A percentile compares a stretch with the other conserved stretches of the same genome.
These are phyloP conservation scores for Penicillium pulvis DNA, from an alignment of 495 filamentous ascomycete species.

Conservation along the genomic window DNA sequence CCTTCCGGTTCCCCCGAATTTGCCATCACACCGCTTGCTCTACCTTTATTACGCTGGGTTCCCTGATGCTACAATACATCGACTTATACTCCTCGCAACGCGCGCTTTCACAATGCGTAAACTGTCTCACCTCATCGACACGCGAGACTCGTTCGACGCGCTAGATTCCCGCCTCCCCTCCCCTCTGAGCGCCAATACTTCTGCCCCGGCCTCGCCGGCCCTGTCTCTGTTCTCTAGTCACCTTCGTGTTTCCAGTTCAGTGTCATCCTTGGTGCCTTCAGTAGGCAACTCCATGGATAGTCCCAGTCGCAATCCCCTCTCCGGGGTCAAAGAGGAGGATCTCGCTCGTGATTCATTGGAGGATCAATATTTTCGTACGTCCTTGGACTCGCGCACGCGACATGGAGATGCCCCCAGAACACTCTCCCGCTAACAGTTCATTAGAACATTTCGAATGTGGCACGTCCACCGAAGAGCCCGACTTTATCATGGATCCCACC, in stretches of 20 bases:
- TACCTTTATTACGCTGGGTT: slow-evolving; percentile 1
- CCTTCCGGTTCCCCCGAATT: slow-evolving; percentile 9
- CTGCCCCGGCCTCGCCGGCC: slow-evolving; percentile 47
- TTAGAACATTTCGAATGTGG: slow-evolving; percentile 44
- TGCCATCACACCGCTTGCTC: slow-evolving; percentile 25
- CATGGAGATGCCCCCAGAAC: not conserved
- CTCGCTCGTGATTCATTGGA: slow-evolving; percentile 44
- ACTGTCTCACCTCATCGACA: slow-evolving; percentile 23
- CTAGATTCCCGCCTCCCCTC: slow-evolving; percentile 25
- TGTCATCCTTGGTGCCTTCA: slow-evolving; percentile 60
- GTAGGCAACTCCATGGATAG: slow-evolving; percentile 55
- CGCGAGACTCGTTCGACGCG: slow-evolving; percentile 29
- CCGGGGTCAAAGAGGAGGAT: slow-evolving; percentile 59
- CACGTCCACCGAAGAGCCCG: slow-evolving; percentile 36
- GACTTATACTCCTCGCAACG: slow-evolving; percentile 18
- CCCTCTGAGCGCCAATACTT: slow-evolving; percentile 38
- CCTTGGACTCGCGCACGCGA: slow-evolving; percentile 19
- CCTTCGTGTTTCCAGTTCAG: slow-evolving; percentile 56
- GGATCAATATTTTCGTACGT: slow-evolving; percentile 50
- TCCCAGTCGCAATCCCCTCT: slow-evolving; percentile 48
- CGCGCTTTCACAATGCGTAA: slow-evolving; percentile 26
- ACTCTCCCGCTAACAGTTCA: slow-evolving; percentile 8
- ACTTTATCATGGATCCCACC: slow-evolving; percentile 34
- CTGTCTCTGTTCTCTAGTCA: slow-evolving; percentile 49
- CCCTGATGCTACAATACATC: slow-evolving; percentile 11